Conservation (phyloP, 192 early-diverging fungal species). For the Coemansia sp. region DNA sequence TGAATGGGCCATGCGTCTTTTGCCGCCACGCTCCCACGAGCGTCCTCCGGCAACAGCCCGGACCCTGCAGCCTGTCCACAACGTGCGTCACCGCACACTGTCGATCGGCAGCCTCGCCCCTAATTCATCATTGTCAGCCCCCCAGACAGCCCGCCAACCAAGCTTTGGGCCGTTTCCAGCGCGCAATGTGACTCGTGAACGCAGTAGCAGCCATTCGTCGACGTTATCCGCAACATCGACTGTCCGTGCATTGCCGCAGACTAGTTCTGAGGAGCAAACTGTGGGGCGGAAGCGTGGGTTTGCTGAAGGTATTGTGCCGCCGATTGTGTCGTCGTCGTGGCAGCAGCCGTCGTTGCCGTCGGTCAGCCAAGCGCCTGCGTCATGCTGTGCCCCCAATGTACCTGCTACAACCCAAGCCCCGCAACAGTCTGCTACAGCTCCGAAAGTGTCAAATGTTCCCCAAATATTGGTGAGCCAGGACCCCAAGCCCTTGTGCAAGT, state of each 20-base stretch:
- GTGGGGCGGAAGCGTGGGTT: background rate
- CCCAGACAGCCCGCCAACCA: background rate
- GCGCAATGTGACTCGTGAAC: background rate
- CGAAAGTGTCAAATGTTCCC: too few relatives aligned
- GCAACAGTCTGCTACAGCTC: too few relatives aligned
- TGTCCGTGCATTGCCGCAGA: background rate
- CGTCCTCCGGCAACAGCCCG: background rate
- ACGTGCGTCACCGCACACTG: background rate
- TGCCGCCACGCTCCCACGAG: constrained; percentile 12
- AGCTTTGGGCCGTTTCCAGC: constrained; percentile 4
- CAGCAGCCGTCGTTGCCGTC: constrained; percentile 4
- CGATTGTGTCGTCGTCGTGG: background rate
- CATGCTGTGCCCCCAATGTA: too few relatives aligned
- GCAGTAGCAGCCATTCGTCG: constrained; percentile 8
- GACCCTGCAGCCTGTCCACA: too few relatives aligned
- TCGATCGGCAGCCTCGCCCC: background rate
- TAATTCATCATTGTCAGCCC: background rate
- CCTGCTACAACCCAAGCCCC: too few relatives aligned
- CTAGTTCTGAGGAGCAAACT: background rate
- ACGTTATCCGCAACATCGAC: background rate
- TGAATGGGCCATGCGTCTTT: constrained; percentile 30
- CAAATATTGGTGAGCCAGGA: too few relatives aligned
- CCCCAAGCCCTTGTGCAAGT: too few relatives aligned
- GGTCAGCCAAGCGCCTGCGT: background rate
- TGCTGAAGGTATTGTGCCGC: constrained; percentile 14